Percentiles rank a stretch among this genome's conserved stretches.
Conservation (phyloP, 148 eudicot genomes). For the Cornus kousa region DNA sequence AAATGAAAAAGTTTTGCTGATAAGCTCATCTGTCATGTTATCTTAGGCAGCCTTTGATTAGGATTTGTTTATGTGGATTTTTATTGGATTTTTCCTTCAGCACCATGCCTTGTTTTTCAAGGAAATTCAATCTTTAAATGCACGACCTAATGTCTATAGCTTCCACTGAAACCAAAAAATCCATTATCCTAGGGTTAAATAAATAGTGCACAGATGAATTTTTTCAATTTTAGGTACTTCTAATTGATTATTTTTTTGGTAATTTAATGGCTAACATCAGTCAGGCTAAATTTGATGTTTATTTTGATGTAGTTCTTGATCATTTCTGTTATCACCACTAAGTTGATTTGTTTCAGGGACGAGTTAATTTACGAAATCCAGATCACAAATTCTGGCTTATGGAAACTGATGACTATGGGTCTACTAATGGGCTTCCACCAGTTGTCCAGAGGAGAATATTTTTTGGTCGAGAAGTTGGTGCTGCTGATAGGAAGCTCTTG, state of each 20-base stretch:
- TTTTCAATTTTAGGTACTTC: neutral
- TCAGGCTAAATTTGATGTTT: neutral
- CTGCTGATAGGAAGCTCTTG: constrained; percentile 80
- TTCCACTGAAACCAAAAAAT: neutral
- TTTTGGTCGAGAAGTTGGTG: constrained; percentile 92
- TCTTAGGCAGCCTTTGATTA: no score
- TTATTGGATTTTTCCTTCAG: neutral
- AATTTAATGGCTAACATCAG: no score
- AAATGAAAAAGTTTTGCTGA: no score
- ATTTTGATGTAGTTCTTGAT: neutral
- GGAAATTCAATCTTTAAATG: neutral
- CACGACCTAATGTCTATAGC: neutral
- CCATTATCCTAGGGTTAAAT: neutral
- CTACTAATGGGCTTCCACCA: constrained; percentile 88
- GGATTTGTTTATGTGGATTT: constrained; percentile 1
- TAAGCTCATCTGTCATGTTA: no score
- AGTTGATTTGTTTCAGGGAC: constrained; percentile 55
- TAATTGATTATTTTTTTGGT: no score
- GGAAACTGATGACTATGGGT: constrained; percentile 81
- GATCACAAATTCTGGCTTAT: constrained; percentile 86
- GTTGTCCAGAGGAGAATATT: constrained; percentile 66
- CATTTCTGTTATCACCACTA: neutral
- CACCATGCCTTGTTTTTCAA: neutral
- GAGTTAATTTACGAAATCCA: constrained; percentile 64
- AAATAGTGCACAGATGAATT: neutral